Evolutionary conservation across 2,329 filamentous ascomycete species (phyloP).

Genomic region (Fusarium metavorans): DNA sequence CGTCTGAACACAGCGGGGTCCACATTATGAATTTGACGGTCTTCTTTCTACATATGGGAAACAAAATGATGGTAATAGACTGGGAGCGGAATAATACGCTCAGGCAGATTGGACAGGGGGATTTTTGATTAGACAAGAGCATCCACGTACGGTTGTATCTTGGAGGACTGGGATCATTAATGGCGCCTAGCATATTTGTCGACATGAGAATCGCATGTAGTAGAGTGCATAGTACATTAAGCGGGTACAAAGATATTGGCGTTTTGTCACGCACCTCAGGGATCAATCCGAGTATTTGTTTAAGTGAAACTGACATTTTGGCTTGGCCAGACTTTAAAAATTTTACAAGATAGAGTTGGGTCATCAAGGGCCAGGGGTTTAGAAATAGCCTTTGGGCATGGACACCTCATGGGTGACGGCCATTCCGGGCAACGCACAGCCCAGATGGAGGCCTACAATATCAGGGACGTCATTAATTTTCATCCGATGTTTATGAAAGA

Average conservation of each 20-base stretch:
- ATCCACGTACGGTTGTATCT: conserved; percentile 28
- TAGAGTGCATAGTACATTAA: conserved; percentile 40
- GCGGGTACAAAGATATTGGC: conserved; percentile 30
- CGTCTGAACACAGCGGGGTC: conserved; percentile 28
- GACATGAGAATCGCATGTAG: conserved; percentile 29
- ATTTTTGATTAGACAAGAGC: conserved; percentile 32
- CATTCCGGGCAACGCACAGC: not conserved
- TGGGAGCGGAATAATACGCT: conserved; percentile 36
- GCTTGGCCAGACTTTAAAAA: not conserved
- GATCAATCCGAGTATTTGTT: not conserved
- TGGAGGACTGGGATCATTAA: conserved; percentile 34
- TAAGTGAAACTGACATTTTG: not conserved
- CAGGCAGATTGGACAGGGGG: conserved; percentile 27
- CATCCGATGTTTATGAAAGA: not conserved
- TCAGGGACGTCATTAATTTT: not conserved
- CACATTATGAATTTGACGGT: conserved; percentile 43
- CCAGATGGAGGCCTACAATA: not conserved
- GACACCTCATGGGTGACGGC: not conserved
- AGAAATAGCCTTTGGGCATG: not conserved
- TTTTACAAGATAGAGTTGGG: not conserved
- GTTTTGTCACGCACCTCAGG: not conserved
- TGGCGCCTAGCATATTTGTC: conserved; percentile 35
- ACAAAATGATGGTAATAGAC: conserved; percentile 41
- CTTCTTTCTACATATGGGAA: conserved; percentile 33
- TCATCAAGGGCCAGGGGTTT: not conserved